These are phyloP conservation scores for Euphorbia peplus DNA, from an alignment of 345 rosid genomes.

Conservation along the genomic window DNA sequence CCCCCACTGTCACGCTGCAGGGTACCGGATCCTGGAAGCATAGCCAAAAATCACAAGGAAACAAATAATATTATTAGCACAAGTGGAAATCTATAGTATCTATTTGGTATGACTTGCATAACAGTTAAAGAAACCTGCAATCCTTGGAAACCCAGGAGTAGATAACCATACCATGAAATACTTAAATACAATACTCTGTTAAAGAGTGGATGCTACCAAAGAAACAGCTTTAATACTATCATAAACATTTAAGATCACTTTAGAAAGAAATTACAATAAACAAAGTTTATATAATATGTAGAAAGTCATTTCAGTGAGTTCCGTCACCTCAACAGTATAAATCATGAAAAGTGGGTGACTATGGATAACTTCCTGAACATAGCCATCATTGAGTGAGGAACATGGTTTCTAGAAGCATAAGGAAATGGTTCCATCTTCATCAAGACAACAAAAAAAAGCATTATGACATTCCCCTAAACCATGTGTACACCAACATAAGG, in stretches of 20 bases:
- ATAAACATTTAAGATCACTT: not conserved
- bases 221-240: not conserved
- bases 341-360: not conserved
- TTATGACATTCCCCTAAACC: not conserved
- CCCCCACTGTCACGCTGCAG: constrained; percentile 93
- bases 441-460: not conserved
- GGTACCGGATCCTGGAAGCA: constrained; percentile 76
- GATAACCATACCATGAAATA: not conserved
- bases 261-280: not conserved
- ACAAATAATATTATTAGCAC: not conserved
- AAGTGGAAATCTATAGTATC: not conserved
- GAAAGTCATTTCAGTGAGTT: not conserved
- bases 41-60: constrained; percentile 8
- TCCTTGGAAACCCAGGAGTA: not conserved
- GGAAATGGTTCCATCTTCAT: not conserved
- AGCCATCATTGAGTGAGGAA: not conserved
- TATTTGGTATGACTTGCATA: not conserved
- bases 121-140: not conserved
- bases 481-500: not conserved
- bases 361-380: not conserved
- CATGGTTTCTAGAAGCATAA: not conserved
- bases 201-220: not conserved
- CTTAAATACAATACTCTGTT: not conserved
- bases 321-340: not conserved
- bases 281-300: not conserved